Conservation (phyloP, 495 filamentous ascomycete genomes). For the Hamigera avellanea region DNA sequence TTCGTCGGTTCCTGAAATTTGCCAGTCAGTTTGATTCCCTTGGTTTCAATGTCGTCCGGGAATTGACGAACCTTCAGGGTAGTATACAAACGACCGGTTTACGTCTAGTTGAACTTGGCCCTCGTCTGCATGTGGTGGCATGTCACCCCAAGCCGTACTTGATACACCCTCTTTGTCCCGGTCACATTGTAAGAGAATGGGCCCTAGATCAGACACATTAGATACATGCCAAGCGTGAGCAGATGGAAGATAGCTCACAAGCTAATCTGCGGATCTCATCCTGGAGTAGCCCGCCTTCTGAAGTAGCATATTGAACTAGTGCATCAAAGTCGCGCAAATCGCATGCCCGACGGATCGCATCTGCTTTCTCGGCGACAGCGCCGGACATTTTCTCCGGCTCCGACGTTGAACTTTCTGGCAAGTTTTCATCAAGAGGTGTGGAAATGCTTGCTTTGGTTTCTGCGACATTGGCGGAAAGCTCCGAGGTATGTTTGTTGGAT, state of each 20-base stretch:
- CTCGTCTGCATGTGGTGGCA: slow-evolving; percentile 69
- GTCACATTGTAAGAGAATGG: slow-evolving; percentile 57
- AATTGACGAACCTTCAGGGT: slow-evolving; percentile 57
- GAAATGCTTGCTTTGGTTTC: not conserved
- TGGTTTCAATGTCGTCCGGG: not conserved
- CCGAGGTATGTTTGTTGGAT: too few species aligned
- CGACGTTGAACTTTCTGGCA: not conserved
- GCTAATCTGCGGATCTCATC: slow-evolving; percentile 72
- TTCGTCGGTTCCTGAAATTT: slow-evolving; percentile 29
- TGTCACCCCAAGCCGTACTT: slow-evolving; percentile 34
- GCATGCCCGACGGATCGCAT: slow-evolving; percentile 58
- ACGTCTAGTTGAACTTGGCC: slow-evolving; percentile 86
- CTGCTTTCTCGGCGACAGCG: slow-evolving; percentile 14
- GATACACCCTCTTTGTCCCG: slow-evolving; percentile 8
- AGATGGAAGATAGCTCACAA: slow-evolving; percentile 50
- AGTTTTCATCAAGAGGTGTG: not conserved
- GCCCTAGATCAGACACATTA: slow-evolving; percentile 44
- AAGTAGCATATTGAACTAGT: slow-evolving; percentile 56
- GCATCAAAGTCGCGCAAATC: slow-evolving; percentile 45
- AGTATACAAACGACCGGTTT: slow-evolving; percentile 92
- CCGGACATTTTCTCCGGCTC: not conserved
- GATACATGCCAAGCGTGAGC: not conserved
- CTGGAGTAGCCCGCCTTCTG: slow-evolving; percentile 62
- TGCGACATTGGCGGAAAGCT: not conserved
- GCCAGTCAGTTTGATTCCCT: slow-evolving; percentile 2